Base-by-base conservation (phyloP, 306 rosid genomes). In the Cercis canadensis region DNA sequence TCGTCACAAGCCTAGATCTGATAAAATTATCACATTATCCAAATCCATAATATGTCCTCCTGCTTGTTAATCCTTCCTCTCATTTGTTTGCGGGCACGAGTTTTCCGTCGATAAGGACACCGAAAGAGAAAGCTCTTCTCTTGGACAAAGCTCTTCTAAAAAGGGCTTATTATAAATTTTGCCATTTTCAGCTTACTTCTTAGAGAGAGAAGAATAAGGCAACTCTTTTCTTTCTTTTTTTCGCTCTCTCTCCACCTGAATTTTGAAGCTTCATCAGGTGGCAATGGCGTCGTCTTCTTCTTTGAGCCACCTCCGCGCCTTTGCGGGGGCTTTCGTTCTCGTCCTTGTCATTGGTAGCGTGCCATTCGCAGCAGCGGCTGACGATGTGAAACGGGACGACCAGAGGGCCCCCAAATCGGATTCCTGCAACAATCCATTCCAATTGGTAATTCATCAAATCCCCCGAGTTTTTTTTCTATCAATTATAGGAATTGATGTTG, bases 341-440 rank as follows among this genome's bases (percentile, higher is more conserved):
- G n/a, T 80, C 7, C 46, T 87, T 70, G 45, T 80, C 52, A 29
- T 77, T 44, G 32, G 50, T 19, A 43, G 50, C 21, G 54, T 70
- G 52, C 82, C 78, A 14, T 71, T 7, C 16, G 72, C 65, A 36
- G 83, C 72, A 14, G 69, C 56, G 39, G 79, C 78, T 32, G 75
- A 54, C 50, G 95, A 89, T 67, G 89, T 74, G 45, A 58, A 68
- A 19, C 76, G 61, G 8, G 86, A 83, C 64, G 94, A 84, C 56
- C 77, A 82, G 9, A 14, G 18, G 19, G 15, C 54, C 2, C 87
- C 88, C 63, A 76, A 58, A 68, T 79, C 90, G 18, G 76, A 84
- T 8, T 66, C 81, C 17, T 94, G 99, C 87, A 41, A 77, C 63
- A 90, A 94, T 72, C 88, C 97, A 37, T 83, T 72, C 50, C 79